These are phyloP conservation scores for Entoloma clypeatum DNA, from an alignment of 1,284 basidiomycete genomes.

Conservation along the genomic window DNA sequence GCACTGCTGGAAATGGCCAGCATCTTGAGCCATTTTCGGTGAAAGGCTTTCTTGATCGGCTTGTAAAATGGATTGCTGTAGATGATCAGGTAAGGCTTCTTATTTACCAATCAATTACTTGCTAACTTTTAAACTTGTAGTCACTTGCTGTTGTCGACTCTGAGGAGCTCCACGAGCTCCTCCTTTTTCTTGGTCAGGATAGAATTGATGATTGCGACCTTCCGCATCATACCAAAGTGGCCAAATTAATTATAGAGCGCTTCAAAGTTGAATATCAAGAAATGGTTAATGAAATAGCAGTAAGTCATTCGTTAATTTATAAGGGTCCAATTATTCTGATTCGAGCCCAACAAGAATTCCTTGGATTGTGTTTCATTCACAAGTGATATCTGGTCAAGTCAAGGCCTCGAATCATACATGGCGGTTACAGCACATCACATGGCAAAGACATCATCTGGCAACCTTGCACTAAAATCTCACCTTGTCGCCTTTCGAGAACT, in stretches of 20 bases:
- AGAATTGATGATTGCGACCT: conserved; percentile 20
- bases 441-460: conserved; percentile 5
- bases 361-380: conserved; percentile 14
- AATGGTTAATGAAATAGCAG: conserved; percentile 18
- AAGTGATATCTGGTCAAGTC: conserved; percentile 17
- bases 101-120: too few species aligned
- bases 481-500: conserved; percentile 15
- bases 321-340: neutral
- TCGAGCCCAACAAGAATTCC: conserved; percentile 3
- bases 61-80: conserved; percentile 23
- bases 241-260: conserved; percentile 19
- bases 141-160: conserved; percentile 28
- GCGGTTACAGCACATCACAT: conserved; percentile 16
- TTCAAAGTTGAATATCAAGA: conserved; percentile 18
- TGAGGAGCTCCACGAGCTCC: conserved; percentile 25
- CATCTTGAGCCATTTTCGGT: conserved; percentile 5
- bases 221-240: conserved; percentile 24
- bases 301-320: conserved; percentile 3
- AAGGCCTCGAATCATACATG: conserved; percentile 12
- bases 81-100: conserved; percentile 26
- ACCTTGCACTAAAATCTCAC: conserved; percentile 10
- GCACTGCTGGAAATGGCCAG: neutral
- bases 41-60: conserved; percentile 14
- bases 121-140: conserved; percentile 19
- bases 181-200: conserved; percentile 23